Conservation (phyloP, 495 filamentous ascomycete genomes). For the Xeromyces bisporus region DNA sequence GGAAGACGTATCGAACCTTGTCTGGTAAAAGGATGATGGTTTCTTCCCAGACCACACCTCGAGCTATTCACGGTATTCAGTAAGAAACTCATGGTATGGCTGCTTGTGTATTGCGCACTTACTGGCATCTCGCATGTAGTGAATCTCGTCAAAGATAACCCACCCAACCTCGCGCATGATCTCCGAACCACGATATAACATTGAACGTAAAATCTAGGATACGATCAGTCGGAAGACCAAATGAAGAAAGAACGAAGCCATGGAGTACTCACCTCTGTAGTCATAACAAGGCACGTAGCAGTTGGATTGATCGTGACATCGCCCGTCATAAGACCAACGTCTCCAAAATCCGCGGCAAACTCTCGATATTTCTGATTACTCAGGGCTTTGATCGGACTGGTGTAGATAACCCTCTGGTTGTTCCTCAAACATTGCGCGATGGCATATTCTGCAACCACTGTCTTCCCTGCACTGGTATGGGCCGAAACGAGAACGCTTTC, state of each 20-base stretch:
- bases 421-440: conserved; percentile 93
- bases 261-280: conserved; percentile 47
- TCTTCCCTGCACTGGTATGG: conserved; percentile 95
- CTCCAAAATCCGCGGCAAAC: conserved; percentile 86
- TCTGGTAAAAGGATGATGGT: conserved; percentile 94
- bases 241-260: neutral
- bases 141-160: conserved; percentile 97
- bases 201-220: conserved; percentile 72
- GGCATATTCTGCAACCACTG: conserved; percentile 93
- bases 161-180: conserved; percentile 98
- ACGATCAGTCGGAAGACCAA: conserved; percentile 1
- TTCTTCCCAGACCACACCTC: conserved; percentile 98
- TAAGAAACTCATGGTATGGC: too few species aligned
- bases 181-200: conserved; percentile 95
- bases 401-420: conserved; percentile 98
- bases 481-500: conserved; percentile 95
- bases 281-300: conserved; percentile 96
- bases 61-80: conserved; percentile 21
- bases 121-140: conserved; percentile 88
- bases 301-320: conserved; percentile 99
- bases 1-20: conserved; percentile 95
- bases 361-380: conserved; percentile 98
- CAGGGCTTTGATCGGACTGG: conserved; percentile 94
- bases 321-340: conserved; percentile 96
- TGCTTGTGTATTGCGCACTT: conserved; percentile 6